These are phyloP conservation scores for Selaginella moellendorffii DNA, from an alignment of 75 land plant genomes.

Conservation along the genomic window DNA sequence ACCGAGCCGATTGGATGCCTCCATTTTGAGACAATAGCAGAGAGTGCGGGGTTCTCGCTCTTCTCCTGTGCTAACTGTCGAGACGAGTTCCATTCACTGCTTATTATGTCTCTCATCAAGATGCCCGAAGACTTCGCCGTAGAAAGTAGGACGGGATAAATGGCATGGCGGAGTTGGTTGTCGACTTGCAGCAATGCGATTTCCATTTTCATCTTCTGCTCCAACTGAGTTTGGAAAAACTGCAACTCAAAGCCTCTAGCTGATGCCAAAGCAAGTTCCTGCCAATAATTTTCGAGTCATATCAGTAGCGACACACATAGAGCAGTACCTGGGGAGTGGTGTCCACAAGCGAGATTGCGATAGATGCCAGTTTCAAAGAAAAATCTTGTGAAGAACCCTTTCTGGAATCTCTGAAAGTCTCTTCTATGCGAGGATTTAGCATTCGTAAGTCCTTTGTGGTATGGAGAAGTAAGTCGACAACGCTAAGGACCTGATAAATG, in stretches of 20 bases:
- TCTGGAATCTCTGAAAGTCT: too few species aligned
- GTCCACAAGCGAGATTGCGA: slow-evolving; percentile 73
- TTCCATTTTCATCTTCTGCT: slow-evolving; percentile 45
- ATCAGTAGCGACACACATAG: slow-evolving; percentile 1
- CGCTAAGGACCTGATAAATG: slow-evolving; percentile 42
- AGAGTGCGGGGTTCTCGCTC: slow-evolving; percentile 35
- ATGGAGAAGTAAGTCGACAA: slow-evolving; percentile 45
- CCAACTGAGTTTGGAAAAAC: slow-evolving; percentile 44
- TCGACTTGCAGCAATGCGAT: slow-evolving; percentile 66
- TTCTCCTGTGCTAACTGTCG: slow-evolving; percentile 12
- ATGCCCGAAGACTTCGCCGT: slow-evolving; percentile 17
- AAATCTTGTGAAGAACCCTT: too few species aligned
- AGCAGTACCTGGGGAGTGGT: slow-evolving; percentile 53
- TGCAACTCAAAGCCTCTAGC: slow-evolving; percentile 44
- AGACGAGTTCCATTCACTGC: not conserved
- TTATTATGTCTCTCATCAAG: slow-evolving; percentile 1
- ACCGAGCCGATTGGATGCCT: slow-evolving; percentile 39
- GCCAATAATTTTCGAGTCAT: slow-evolving; percentile 5
- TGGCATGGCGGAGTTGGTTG: slow-evolving; percentile 55
- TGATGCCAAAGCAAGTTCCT: slow-evolving; percentile 76
- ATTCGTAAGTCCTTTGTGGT: slow-evolving; percentile 21
- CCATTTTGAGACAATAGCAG: slow-evolving; percentile 52
- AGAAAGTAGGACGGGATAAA: slow-evolving; percentile 68
- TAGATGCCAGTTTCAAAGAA: slow-evolving; percentile 28
- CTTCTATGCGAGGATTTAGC: too few species aligned